Evolutionary conservation across 2,329 filamentous ascomycete genomes (phyloP).

Genomic region (Neofusicoccum umdonicola): DNA sequence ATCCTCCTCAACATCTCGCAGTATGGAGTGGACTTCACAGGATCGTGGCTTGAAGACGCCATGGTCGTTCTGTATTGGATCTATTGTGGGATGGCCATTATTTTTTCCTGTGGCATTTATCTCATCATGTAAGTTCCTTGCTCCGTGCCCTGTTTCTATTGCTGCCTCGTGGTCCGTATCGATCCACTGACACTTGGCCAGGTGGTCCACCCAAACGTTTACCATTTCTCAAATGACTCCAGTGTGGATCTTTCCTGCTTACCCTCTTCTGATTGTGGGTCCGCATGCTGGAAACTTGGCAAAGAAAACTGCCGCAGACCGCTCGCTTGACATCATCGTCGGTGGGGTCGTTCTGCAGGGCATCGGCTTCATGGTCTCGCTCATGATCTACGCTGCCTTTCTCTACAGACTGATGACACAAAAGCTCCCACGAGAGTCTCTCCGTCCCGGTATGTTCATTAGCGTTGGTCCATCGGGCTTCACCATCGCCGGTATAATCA

Average conservation of each 20-base stretch:
- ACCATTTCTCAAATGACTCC: conserved; percentile 84
- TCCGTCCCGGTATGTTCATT: conserved; percentile 82
- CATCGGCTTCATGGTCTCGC: conserved; percentile 62
- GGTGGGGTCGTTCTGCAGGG: conserved; percentile 61
- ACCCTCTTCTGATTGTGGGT: conserved; percentile 74
- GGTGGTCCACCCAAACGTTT: conserved; percentile 64
- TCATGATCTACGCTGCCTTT: conserved; percentile 83
- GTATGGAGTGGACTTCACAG: conserved; percentile 60
- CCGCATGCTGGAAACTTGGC: conserved; percentile 66
- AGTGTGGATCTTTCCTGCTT: conserved; percentile 84
- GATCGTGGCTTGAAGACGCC: conserved; percentile 52
- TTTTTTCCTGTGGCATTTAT: conserved; percentile 69
- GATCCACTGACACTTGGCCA: conserved; percentile 24
- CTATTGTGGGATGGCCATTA: conserved; percentile 65
- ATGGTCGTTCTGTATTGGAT: conserved; percentile 74
- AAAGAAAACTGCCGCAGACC: conserved; percentile 37
- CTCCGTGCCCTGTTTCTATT: conserved; percentile 27
- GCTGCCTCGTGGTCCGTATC: no score
- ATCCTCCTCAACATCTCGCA: conserved; percentile 68
- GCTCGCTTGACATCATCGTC: conserved; percentile 56
- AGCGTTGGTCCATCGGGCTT: conserved; percentile 74
- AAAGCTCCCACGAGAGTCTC: conserved; percentile 72
- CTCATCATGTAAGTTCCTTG: conserved; percentile 60
- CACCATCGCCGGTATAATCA: conserved; percentile 60
- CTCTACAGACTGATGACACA: conserved; percentile 86